These are phyloP conservation scores for Wallemia hederae DNA, from an alignment of 1,284 basidiomycete species.

Conservation along the genomic window DNA sequence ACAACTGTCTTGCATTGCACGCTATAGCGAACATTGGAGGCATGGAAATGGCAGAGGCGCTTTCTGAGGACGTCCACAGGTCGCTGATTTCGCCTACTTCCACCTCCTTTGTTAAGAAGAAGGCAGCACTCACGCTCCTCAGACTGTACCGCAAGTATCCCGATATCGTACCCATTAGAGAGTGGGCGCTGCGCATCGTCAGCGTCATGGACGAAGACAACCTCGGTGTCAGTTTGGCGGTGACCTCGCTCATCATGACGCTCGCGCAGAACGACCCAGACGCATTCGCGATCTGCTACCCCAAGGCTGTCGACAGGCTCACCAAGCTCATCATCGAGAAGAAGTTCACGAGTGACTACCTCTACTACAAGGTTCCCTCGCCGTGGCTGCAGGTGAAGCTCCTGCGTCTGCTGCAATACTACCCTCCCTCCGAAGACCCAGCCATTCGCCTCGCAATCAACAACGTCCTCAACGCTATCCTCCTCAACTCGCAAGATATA, in stretches of 20 bases:
- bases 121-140: constrained; percentile 77
- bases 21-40: constrained; percentile 96
- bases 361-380: constrained; percentile 90
- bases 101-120: constrained; percentile 85
- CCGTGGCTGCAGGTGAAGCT: constrained; percentile 97
- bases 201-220: constrained; percentile 83
- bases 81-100: constrained; percentile 94
- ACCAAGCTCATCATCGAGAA: constrained; percentile 69
- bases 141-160: constrained; percentile 87
- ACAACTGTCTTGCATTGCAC: constrained; percentile 86
- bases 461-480: constrained; percentile 60
- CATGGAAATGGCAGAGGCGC: constrained; percentile 88
- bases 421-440: constrained; percentile 70
- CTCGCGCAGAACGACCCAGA: constrained; percentile 80
- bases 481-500: constrained; percentile 78
- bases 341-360: constrained; percentile 61
- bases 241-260: constrained; percentile 75
- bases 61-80: constrained; percentile 75
- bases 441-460: constrained; percentile 46
- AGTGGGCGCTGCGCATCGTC: constrained; percentile 86
- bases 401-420: constrained; percentile 74
- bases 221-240: constrained; percentile 75
- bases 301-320: constrained; percentile 70
- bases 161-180: constrained; percentile 63
- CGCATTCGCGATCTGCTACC: constrained; percentile 67